A percentile compares a stretch with the other conserved stretches of the same genome.
Evolutionary conservation across 83 land plant species (phyloP).

Genomic region (Diphasiastrum complanatum): DNA sequence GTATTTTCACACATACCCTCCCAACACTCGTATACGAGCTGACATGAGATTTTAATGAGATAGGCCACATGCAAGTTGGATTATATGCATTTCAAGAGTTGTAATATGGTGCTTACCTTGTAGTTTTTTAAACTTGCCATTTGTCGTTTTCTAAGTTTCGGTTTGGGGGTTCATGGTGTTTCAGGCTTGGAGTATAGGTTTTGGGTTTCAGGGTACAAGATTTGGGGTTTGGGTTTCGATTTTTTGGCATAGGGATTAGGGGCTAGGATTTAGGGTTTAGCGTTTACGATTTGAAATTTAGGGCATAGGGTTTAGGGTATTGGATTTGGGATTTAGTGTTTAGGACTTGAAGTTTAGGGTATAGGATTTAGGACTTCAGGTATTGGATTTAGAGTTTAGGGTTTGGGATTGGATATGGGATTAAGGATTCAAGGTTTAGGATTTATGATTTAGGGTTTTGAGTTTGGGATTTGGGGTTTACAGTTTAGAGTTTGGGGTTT

Average conservation of each 20-base stretch:
- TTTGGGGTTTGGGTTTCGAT: constrained; percentile 13
- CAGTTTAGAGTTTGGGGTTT: constrained; percentile 16
- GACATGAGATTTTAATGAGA: too few relatives aligned
- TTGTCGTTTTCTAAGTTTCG: constrained; percentile 25
- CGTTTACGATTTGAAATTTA: constrained; percentile 21
- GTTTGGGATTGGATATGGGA: constrained; percentile 19
- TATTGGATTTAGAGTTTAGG: constrained; percentile 25
- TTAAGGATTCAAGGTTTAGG: constrained; percentile 12
- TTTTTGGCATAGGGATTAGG: constrained; percentile 16
- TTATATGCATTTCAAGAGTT: too few relatives aligned
- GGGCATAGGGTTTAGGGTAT: constrained; percentile 24
- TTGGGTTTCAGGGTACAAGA: constrained; percentile 18
- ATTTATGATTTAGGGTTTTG: constrained; percentile 10
- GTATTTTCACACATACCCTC: too few relatives aligned
- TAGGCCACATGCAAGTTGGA: too few relatives aligned
- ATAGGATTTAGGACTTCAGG: constrained; percentile 19
- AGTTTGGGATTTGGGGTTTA: constrained; percentile 17
- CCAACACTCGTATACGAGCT: too few relatives aligned
- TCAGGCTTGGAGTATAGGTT: constrained; percentile 26
- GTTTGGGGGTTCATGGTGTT: constrained; percentile 31
- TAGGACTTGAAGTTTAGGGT: constrained; percentile 19
- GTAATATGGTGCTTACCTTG: too few relatives aligned
- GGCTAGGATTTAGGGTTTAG: constrained; percentile 19
- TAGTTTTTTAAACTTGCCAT: too few relatives aligned
- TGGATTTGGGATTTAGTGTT: constrained; percentile 30